Evolutionary conservation across 352 stramenopile genomes (phyloP).

Genomic region (Phytophthora pistaciae): DNA sequence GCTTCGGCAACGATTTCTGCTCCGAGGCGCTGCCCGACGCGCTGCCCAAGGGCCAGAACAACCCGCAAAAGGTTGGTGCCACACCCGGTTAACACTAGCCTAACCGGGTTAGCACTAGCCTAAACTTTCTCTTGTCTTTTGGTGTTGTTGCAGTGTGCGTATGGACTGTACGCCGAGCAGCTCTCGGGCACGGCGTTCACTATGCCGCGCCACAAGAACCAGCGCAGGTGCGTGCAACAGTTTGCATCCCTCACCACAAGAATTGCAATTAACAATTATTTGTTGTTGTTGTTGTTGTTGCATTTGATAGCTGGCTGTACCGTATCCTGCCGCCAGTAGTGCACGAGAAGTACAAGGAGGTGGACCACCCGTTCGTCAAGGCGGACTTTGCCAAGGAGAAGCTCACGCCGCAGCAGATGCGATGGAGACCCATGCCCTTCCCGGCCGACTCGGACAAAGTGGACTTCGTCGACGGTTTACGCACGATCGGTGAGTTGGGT

Average conservation of each 20-base stretch:
- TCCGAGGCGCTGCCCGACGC: slow-evolving; percentile 91
- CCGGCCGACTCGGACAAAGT: slow-evolving; percentile 54
- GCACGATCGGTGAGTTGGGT: slow-evolving; percentile 64
- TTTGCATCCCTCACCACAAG: slow-evolving; percentile 1
- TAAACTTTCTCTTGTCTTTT: neutral
- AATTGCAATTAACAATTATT: neutral
- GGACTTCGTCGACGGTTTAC: slow-evolving; percentile 92
- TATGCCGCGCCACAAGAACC: slow-evolving; percentile 87
- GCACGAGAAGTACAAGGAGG: slow-evolving; percentile 74
- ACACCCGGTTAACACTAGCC: neutral
- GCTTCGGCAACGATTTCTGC: slow-evolving; percentile 96
- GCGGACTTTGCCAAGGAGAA: slow-evolving; percentile 75
- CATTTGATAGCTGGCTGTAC: slow-evolving; percentile 92
- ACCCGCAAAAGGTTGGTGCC: slow-evolving; percentile 83
- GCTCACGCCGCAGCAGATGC: slow-evolving; percentile 92
- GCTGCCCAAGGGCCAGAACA: slow-evolving; percentile 95
- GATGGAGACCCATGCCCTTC: slow-evolving; percentile 92
- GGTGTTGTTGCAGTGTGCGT: slow-evolving; percentile 68
- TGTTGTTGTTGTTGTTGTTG: neutral
- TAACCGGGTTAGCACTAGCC: neutral
- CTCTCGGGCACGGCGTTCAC: slow-evolving; percentile 98
- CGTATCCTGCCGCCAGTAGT: slow-evolving; percentile 90
- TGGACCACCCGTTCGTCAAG: slow-evolving; percentile 62
- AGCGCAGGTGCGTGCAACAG: slow-evolving; percentile 56
- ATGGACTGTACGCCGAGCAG: slow-evolving; percentile 95